Conservation (phyloP, 257 asterid genomes). For the Solanum sitiens region DNA sequence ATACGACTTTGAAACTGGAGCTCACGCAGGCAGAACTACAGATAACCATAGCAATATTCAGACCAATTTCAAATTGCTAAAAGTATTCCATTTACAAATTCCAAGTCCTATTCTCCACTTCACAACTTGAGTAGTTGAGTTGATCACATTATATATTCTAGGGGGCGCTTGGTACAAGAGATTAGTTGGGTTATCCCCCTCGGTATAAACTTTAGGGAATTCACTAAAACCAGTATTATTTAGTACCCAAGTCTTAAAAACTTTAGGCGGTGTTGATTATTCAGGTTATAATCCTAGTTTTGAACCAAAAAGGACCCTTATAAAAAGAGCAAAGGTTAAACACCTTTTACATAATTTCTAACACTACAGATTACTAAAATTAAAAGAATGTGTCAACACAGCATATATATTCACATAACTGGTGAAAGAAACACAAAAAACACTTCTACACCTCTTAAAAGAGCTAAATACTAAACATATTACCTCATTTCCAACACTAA, state of each 20-base stretch:
- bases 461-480: too few species aligned
- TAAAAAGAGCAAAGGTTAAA: background rate
- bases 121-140: background rate
- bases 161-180: background rate
- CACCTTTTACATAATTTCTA: background rate
- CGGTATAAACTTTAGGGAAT: too few species aligned
- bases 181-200: too few species aligned
- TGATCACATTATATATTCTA: background rate
- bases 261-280: too few species aligned
- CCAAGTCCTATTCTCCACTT: background rate
- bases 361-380: background rate
- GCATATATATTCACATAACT: background rate
- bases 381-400: background rate
- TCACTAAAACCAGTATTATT: background rate
- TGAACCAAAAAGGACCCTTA: background rate
- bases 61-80: background rate
- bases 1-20: too few species aligned
- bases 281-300: too few species aligned
- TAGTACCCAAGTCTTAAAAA: background rate
- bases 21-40: too few species aligned
- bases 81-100: background rate
- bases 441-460: too few species aligned
- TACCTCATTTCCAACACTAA: too few species aligned
- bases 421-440: background rate
- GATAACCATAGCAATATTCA: too few species aligned